Conservation (phyloP, 257 asterid genomes). For the Rhazya stricta region DNA sequence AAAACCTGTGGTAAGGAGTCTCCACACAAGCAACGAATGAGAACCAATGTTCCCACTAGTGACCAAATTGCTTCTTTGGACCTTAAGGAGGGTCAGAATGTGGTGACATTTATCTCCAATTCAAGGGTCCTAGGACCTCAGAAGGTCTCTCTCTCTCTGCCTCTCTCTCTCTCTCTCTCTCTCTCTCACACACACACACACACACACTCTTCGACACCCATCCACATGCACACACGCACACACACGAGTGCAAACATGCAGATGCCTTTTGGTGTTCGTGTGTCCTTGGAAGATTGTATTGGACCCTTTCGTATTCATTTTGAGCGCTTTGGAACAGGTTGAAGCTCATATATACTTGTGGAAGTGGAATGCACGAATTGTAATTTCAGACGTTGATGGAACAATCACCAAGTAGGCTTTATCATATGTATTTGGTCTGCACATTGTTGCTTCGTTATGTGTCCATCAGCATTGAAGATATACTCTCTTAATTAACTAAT, state of each 20-base stretch:
- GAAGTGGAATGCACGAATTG: slow-evolving; percentile 97
- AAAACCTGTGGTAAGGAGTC: slow-evolving; percentile 39
- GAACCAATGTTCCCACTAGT: slow-evolving; percentile 91
- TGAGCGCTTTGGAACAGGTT: slow-evolving; percentile 46
- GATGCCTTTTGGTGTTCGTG: not conserved
- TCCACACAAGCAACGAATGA: slow-evolving; percentile 72
- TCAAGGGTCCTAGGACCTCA: slow-evolving; percentile 93
- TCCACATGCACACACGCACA: not conserved
- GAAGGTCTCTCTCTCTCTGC: slow-evolving; percentile 45
- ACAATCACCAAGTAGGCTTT: slow-evolving; percentile 86
- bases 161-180: not conserved
- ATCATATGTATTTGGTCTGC: not conserved
- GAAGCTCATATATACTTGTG: slow-evolving; percentile 99
- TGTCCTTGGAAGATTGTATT: not conserved
- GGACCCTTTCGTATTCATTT: not conserved
- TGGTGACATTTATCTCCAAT: slow-evolving; percentile 73
- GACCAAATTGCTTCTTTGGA: slow-evolving; percentile 84
- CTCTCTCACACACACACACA: not conserved
- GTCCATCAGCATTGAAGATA: not conserved
- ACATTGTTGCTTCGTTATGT: slow-evolving; percentile 5
- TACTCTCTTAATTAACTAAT: not conserved
- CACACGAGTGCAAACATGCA: not conserved
- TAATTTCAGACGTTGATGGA: slow-evolving; percentile 97
- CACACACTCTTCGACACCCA: too few species aligned
- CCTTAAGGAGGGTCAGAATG: slow-evolving; percentile 91